phyloP scores from a whole-genome alignment of 2,329 filamentous ascomycete species.

The Fusarium marasasianum region DNA sequence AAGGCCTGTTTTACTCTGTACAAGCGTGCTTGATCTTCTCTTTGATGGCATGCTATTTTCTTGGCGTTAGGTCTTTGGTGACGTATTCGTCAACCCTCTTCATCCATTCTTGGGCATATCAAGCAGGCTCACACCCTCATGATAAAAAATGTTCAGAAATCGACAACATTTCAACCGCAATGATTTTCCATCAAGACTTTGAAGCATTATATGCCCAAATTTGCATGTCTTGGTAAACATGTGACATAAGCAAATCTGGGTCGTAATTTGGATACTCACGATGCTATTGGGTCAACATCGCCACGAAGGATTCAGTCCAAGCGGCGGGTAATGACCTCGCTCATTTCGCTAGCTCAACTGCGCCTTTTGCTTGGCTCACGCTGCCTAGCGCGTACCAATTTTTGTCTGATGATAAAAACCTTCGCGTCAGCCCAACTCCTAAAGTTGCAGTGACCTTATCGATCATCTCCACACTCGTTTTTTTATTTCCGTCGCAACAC shows the following conservation, averaged over 20 bases:
- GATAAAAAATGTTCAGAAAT: neutral
- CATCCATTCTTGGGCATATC: neutral
- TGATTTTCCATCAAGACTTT: neutral
- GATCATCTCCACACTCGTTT: neutral
- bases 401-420: neutral
- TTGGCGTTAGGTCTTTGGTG: neutral
- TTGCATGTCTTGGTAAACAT: neutral
- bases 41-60: neutral
- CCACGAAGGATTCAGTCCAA: constrained; percentile 3
- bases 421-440: neutral
- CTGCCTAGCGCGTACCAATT: neutral
- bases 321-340: neutral
- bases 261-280: neutral
- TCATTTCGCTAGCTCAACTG: constrained; percentile 7
- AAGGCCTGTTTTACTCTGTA: neutral
- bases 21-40: neutral
- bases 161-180: neutral
- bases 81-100: too few species aligned
- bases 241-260: neutral
- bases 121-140: neutral
- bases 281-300: neutral
- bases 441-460: neutral
- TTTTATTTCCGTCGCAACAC: neutral
- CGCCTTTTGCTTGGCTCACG: neutral
- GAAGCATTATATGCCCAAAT: neutral